Evolutionary conservation across 2,329 filamentous ascomycete genomes (phyloP).

Genomic region (Phaeophleospora eucalypticola): DNA sequence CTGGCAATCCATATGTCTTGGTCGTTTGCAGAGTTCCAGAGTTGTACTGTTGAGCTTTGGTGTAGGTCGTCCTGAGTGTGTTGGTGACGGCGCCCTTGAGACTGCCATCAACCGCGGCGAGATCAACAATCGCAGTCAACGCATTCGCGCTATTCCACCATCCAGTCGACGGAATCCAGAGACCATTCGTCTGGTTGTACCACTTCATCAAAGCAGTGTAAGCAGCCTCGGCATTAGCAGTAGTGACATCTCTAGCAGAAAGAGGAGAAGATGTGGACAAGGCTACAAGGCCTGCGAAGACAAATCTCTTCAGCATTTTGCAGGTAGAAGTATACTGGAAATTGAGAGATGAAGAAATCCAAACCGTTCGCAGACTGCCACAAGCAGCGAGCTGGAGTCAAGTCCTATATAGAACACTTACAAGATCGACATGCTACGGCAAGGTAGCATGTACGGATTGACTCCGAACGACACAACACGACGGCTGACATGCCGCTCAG

Average conservation of each 20-base stretch:
- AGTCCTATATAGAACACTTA: too few relatives aligned
- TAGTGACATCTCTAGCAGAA: conserved; percentile 18
- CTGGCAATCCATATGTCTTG: background rate
- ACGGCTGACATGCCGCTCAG: too few relatives aligned
- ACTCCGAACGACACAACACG: too few relatives aligned
- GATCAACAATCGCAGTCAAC: conserved; percentile 28
- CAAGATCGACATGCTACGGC: too few relatives aligned
- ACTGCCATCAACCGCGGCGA: conserved; percentile 25
- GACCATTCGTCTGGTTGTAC: conserved; percentile 30
- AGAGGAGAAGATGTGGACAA: conserved; percentile 7
- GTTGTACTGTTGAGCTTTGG: conserved; percentile 26
- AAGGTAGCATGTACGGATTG: too few relatives aligned
- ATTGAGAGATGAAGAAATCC: background rate
- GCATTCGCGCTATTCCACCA: conserved; percentile 34
- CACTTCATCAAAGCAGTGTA: conserved; percentile 27
- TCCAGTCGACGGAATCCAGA: conserved; percentile 30
- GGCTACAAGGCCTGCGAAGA: conserved; percentile 1
- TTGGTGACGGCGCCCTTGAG: conserved; percentile 11
- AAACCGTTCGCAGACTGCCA: too few relatives aligned
- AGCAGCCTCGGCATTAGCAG: conserved; percentile 22
- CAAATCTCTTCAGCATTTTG: background rate
- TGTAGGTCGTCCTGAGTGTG: conserved; percentile 24
- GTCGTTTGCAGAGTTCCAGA: background rate
- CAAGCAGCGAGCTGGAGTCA: too few relatives aligned
- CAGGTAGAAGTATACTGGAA: background rate